phyloP scores from a whole-genome alignment of 139 green algal species.

The Chlorella sp. region DNA sequence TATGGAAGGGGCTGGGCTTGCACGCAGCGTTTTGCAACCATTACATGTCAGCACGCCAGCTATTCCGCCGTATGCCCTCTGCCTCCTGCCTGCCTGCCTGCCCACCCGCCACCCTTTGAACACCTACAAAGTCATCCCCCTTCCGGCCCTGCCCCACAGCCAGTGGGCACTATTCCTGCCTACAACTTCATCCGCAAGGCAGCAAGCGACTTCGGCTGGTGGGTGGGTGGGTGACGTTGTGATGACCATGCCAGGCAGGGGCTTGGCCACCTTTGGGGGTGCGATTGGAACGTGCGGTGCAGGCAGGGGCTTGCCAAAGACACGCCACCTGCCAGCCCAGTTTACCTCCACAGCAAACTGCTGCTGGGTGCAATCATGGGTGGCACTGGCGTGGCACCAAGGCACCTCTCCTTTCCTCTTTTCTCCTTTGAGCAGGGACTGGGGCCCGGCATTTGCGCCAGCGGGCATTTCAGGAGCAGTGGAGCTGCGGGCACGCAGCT shows the following conservation, averaged over 20 bases:
- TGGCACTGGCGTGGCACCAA: no score
- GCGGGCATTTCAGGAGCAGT: constrained; percentile 68
- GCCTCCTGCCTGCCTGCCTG: background rate
- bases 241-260: no score
- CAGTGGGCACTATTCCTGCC: constrained; percentile 31
- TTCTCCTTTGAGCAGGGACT: constrained; percentile 75
- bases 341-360: no score
- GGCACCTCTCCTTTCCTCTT: no score
- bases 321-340: no score
- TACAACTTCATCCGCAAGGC: constrained; percentile 87
- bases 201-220: constrained; percentile 68
- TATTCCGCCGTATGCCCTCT: background rate
- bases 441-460: constrained; percentile 77
- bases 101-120: background rate
- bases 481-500: constrained; percentile 46
- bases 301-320: no score
- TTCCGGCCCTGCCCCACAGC: background rate
- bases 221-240: no score
- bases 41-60: background rate
- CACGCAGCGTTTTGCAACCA: background rate
- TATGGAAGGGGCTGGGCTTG: background rate
- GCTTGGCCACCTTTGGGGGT: no score
- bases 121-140: background rate
- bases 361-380: no score
- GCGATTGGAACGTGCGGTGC: no score